Conservation (phyloP, 2,329 filamentous ascomycete genomes). For the Epichloe scottii region DNA sequence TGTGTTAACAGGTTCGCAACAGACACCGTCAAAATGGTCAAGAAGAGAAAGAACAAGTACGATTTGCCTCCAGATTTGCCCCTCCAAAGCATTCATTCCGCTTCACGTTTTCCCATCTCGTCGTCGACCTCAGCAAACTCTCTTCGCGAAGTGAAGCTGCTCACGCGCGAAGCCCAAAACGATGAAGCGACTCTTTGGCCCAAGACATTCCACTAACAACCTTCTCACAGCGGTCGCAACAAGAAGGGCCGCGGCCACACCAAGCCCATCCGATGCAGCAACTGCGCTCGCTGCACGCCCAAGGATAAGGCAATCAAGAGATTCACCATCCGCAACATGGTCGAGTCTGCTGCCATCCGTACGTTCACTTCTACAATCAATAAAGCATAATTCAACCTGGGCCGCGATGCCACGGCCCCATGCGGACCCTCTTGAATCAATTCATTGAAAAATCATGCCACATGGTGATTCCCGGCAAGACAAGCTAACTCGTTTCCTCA, state of each 20-base stretch:
- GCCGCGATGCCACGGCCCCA: not conserved
- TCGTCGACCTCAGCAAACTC: conserved; percentile 2
- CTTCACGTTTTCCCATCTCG: not conserved
- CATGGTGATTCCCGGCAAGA: not conserved
- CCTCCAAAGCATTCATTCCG: not conserved
- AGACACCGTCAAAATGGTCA: conserved; percentile 55
- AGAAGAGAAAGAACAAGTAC: conserved; percentile 61
- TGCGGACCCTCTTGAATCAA: not conserved
- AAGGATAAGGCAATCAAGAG: conserved; percentile 99
- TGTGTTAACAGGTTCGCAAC: conserved; percentile 22
- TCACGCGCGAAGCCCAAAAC: not conserved
- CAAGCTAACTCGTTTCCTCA: conserved; percentile 25
- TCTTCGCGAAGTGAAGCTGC: conserved; percentile 8
- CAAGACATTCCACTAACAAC: conserved; percentile 11
- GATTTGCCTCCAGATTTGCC: conserved; percentile 13
- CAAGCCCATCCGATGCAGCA: conserved; percentile 85
- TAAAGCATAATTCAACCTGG: not conserved
- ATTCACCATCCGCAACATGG: conserved; percentile 99
- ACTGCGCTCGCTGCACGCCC: conserved; percentile 74
- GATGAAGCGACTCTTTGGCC: not conserved
- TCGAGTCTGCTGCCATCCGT: conserved; percentile 99
- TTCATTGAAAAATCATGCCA: conserved; percentile 2
- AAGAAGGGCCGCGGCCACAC: conserved; percentile 99
- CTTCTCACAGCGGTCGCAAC: conserved; percentile 70
- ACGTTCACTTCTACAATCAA: conserved; percentile 34